Base-by-base conservation (phyloP, 176 grass and related monocot species). In the Thalia dealbata region DNA sequence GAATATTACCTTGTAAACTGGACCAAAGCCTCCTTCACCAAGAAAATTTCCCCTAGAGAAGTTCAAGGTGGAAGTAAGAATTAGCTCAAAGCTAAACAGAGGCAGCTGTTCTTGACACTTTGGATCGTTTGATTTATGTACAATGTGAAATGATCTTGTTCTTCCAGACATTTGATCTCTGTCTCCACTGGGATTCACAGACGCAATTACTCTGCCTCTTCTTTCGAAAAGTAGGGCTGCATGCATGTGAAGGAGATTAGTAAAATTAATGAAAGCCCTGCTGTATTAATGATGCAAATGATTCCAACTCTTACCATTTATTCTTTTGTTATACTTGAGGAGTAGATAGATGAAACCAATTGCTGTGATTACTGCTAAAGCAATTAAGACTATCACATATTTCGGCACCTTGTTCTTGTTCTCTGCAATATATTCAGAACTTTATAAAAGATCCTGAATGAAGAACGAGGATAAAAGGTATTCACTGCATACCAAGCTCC, bases 21-120 rank as follows among this genome's bases (percentile, higher is more conserved):
- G 78, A 29, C 92, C 92, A 70, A 96, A 96, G 18, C 92, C 92
- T 58, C 92, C 92, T 78, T 92, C 80, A 14, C 92, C 92, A 24
- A 96, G 89, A 73, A 87, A 87, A 84, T 88, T 96, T 48, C 41
- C 66, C 41, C 12, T 0, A 43, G 81, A 81, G 80, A 96, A 96
- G 58, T 83, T 76, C 45, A 74, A 74, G n/a, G 92, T 96, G 67
- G 89, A 82, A 41, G 67, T 65, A 7, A 75, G 64, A 24, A 96
- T 18, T 14, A 11, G 64, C 72, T 88, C 92, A 12, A 96, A 85
- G 61, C 76, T 45, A n/a, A 88, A 74, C 28, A 86, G 60, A 24
- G 87, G 89, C 43, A 96, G 84, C 85, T 96, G 32, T 4, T 38
- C 86, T 45, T 71, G 80, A 21, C 70, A 68, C 45, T 82, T 67